Evolutionary conservation across 164 flowering plant species (phyloP).

Genomic region (Paratinospora sagittata): DNA sequence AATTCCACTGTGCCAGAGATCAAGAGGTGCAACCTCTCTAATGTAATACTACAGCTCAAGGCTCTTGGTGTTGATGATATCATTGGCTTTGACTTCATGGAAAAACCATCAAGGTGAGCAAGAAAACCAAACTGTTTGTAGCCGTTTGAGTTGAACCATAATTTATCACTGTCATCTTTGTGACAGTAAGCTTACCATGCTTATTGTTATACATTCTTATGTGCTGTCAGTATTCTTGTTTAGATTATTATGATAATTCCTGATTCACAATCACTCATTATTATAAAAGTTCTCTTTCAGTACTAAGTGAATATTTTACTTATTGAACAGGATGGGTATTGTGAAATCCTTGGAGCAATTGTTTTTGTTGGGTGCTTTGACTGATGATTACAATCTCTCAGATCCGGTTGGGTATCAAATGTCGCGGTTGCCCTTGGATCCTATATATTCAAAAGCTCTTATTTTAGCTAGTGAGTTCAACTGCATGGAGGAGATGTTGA

Average conservation of each 20-base stretch:
- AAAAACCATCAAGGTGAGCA: slow-evolving; percentile 74
- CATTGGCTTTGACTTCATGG: slow-evolving; percentile 85
- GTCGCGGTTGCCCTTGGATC: slow-evolving; percentile 84
- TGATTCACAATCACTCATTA: not conserved
- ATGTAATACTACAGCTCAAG: slow-evolving; percentile 88
- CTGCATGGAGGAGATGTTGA: slow-evolving; percentile 95
- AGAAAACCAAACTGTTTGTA: not conserved
- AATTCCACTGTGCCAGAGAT: slow-evolving; percentile 92
- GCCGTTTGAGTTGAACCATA: not conserved
- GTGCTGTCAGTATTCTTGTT: not conserved
- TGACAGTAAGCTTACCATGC: not conserved
- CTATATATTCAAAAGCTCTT: slow-evolving; percentile 83
- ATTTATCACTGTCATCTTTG: not conserved
- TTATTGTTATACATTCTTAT: not conserved
- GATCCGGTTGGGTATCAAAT: slow-evolving; percentile 87
- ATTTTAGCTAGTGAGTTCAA: slow-evolving; percentile 67
- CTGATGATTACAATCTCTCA: slow-evolving; percentile 70
- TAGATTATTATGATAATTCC: not conserved
- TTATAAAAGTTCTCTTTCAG: not conserved
- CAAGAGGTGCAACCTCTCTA: slow-evolving; percentile 82
- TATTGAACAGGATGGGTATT: slow-evolving; percentile 56
- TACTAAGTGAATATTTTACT: not conserved
- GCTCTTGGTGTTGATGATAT: slow-evolving; percentile 89
- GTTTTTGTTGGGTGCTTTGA: slow-evolving; percentile 76
- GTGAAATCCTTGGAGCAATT: slow-evolving; percentile 79